Evolutionary conservation across 1,284 basidiomycete species (phyloP).

Genomic region (Cutaneotrichosporon sp.): DNA sequence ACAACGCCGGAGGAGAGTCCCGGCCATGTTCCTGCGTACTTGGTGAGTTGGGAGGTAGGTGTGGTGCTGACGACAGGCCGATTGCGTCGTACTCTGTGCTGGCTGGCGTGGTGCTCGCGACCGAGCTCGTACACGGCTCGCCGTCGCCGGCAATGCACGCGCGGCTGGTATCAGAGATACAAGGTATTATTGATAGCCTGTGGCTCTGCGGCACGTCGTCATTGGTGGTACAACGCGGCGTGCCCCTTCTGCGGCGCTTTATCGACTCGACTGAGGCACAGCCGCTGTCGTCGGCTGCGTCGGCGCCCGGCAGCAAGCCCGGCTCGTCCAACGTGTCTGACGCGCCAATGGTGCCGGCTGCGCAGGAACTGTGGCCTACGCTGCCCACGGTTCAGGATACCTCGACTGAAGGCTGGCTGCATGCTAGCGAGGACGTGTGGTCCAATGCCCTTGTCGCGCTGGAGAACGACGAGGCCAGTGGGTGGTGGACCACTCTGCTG

Average conservation of each 20-base stretch:
- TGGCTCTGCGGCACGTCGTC: slow-evolving; percentile 20
- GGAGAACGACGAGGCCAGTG: slow-evolving; percentile 20
- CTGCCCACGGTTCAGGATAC: slow-evolving; percentile 7
- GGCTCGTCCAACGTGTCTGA: background rate
- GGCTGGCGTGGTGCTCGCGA: slow-evolving; percentile 25
- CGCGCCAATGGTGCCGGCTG: slow-evolving; percentile 6
- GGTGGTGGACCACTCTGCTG: slow-evolving; percentile 21
- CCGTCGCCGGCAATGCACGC: slow-evolving; percentile 13
- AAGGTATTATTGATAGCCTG: slow-evolving; percentile 14
- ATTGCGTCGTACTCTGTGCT: slow-evolving; percentile 28
- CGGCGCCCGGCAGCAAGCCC: background rate
- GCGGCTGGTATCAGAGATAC: slow-evolving; percentile 17
- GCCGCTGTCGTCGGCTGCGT: background rate
- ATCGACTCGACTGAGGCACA: slow-evolving; percentile 11
- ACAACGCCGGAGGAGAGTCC: slow-evolving; percentile 22
- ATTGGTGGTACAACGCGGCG: slow-evolving; percentile 22
- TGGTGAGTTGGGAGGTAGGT: no score
- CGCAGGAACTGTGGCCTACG: slow-evolving; percentile 17
- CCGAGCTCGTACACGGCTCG: slow-evolving; percentile 26
- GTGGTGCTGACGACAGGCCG: slow-evolving; percentile 11
- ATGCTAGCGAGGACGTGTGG: slow-evolving; percentile 21
- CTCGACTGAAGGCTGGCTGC: slow-evolving; percentile 11
- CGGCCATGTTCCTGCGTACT: slow-evolving; percentile 29
- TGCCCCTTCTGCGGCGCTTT: slow-evolving; percentile 15
- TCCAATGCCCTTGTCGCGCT: slow-evolving; percentile 19